Evolutionary conservation across 2,329 filamentous ascomycete genomes (phyloP).

Genomic region (Huntiella omanensis): DNA sequence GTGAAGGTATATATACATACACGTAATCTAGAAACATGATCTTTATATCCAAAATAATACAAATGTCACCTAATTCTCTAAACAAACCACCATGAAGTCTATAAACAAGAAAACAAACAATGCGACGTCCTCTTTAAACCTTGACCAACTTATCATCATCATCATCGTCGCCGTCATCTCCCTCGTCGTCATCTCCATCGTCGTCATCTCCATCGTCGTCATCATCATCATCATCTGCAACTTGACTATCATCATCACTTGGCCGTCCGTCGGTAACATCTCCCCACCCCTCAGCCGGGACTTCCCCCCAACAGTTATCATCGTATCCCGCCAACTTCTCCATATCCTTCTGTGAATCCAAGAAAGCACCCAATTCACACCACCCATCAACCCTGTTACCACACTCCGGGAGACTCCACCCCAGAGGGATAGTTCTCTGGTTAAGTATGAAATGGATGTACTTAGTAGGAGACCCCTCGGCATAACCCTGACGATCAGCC

Average conservation of each 20-base stretch:
- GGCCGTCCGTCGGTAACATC: neutral
- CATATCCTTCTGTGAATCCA: slow-evolving; percentile 42
- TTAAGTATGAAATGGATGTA: slow-evolving; percentile 62
- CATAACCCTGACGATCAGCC: slow-evolving; percentile 34
- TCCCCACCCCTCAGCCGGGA: neutral
- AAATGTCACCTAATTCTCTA: no score
- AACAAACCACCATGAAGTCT: no score
- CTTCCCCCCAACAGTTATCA: slow-evolving; percentile 1
- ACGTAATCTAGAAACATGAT: no score
- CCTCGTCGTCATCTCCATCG: neutral
- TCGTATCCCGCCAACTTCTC: slow-evolving; percentile 35
- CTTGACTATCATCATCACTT: neutral
- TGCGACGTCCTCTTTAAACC: neutral
- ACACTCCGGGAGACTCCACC: slow-evolving; percentile 46
- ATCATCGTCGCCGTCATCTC: neutral
- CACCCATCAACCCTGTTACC: slow-evolving; percentile 51
- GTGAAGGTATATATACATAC: no score
- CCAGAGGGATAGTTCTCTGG: slow-evolving; percentile 53
- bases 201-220: neutral
- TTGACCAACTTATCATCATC: neutral
- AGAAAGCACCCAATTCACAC: slow-evolving; percentile 54
- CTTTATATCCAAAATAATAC: no score
- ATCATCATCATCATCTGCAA: neutral
- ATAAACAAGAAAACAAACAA: neutral
- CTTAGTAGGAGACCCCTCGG: slow-evolving; percentile 25